Conservation (phyloP, 2,329 filamentous ascomycete genomes). For the Aureobasidium namibiae region DNA sequence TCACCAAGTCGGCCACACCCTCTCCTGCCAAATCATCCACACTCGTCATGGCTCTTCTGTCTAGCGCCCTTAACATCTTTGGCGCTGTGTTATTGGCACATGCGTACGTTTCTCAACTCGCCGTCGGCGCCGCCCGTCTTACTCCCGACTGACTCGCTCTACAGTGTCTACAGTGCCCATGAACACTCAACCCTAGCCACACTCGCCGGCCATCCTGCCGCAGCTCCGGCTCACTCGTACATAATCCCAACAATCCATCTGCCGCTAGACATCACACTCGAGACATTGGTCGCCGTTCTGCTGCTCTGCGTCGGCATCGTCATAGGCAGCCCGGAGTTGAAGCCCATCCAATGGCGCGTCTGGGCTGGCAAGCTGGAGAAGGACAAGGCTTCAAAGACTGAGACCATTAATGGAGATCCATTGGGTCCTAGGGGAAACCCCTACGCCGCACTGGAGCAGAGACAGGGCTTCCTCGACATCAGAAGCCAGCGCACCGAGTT, state of each 20-base stretch:
- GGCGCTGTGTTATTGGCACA: constrained; percentile 76
- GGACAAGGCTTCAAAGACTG: constrained; percentile 45
- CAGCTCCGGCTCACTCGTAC: constrained; percentile 18
- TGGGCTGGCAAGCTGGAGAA: constrained; percentile 79
- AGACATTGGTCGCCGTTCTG: constrained; percentile 72
- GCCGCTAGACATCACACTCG: constrained; percentile 78
- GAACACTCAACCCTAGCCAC: constrained; percentile 69
- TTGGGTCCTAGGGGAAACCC: constrained; percentile 71
- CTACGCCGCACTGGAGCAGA: constrained; percentile 68
- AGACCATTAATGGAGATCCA: constrained; percentile 38
- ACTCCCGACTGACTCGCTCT: constrained; percentile 13
- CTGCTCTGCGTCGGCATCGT: constrained; percentile 80
- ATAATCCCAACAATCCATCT: constrained; percentile 37
- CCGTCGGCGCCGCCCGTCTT: constrained; percentile 17
- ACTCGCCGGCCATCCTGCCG: constrained; percentile 33
- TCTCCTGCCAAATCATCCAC: background rate
- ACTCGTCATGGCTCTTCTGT: constrained; percentile 58
- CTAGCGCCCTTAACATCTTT: constrained; percentile 60
- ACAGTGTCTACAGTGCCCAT: constrained; percentile 90
- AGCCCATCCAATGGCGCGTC: constrained; percentile 74
- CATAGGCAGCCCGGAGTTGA: constrained; percentile 64
- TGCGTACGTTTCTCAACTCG: constrained; percentile 55
- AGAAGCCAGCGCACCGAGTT: constrained; percentile 69
- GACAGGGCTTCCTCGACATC: constrained; percentile 82
- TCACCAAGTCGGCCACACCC: background rate